Percentiles rank a stretch among this genome's conserved stretches.
These are phyloP conservation scores for Anthracocystis panici-leucophaei DNA, from an alignment of 1,284 basidiomycete species.

Conservation along the genomic window DNA sequence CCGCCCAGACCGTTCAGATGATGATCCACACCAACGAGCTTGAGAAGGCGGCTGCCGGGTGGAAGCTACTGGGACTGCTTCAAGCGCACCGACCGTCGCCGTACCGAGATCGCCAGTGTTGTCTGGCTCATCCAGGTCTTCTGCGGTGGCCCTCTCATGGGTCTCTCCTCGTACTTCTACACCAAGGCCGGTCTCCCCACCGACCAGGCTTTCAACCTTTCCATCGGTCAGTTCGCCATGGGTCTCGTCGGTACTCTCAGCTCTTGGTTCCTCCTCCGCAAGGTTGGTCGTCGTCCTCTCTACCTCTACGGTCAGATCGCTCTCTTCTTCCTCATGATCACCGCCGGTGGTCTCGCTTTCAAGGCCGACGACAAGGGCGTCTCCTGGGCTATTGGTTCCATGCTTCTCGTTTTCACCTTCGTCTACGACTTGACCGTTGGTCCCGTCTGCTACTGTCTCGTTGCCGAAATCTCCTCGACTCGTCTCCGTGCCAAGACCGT, in stretches of 20 bases:
- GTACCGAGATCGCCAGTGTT: conserved; percentile 71
- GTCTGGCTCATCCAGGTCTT: conserved; percentile 69
- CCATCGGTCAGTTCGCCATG: conserved; percentile 70
- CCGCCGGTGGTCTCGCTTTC: conserved; percentile 72
- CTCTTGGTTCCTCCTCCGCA: conserved; percentile 71
- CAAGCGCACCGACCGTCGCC: conserved; percentile 70
- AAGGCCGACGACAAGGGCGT: conserved; percentile 33
- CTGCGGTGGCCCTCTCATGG: conserved; percentile 67
- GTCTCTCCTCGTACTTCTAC: conserved; percentile 70
- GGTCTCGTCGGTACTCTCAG: conserved; percentile 70
- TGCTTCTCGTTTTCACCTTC: conserved; percentile 72
- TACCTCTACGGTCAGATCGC: conserved; percentile 72
- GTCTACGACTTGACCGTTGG: conserved; percentile 70
- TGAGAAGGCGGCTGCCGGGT: conserved; percentile 69
- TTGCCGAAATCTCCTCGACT: conserved; percentile 72
- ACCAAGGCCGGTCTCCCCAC: conserved; percentile 71
- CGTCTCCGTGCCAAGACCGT: conserved; percentile 73
- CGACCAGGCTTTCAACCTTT: conserved; percentile 70
- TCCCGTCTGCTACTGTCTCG: conserved; percentile 71
- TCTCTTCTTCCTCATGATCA: conserved; percentile 70
- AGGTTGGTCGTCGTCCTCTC: conserved; percentile 71
- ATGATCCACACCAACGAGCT: conserved; percentile 71
- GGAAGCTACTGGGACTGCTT: conserved; percentile 72
- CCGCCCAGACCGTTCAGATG: conserved; percentile 71
- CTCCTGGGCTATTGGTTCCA: conserved; percentile 70